A percentile compares a stretch with the other conserved stretches of the same genome.
Conservation (phyloP, 345 rosid species). For the Linum usitatissimum region DNA sequence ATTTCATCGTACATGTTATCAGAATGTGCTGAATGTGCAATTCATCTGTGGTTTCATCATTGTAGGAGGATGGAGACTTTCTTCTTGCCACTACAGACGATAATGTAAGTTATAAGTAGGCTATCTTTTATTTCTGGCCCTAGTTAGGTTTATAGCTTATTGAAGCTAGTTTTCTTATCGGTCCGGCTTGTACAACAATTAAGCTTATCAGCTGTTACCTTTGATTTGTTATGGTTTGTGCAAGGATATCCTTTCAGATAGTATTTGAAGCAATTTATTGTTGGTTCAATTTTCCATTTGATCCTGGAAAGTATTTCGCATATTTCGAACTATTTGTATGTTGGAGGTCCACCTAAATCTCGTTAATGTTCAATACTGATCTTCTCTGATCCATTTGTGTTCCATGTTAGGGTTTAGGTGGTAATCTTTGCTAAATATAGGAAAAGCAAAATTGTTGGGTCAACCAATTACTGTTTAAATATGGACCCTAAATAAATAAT, state of each 20-base stretch:
- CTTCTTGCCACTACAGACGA: slow-evolving; percentile 61
- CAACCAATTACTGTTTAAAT: not conserved
- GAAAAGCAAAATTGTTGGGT: not conserved
- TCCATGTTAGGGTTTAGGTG: not conserved
- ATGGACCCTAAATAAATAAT: not conserved
- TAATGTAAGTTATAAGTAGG: slow-evolving; percentile 40
- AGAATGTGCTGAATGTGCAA: too few relatives aligned
- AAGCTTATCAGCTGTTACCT: not conserved
- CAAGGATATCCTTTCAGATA: not conserved
- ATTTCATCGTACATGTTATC: too few relatives aligned
- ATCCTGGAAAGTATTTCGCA: not conserved
- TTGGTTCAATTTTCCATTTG: not conserved
- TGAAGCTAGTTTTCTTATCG: not conserved
- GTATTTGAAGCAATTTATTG: not conserved
- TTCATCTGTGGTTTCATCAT: not conserved
- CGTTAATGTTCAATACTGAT: not conserved
- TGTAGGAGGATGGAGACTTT: slow-evolving; percentile 95
- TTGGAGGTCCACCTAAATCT: not conserved
- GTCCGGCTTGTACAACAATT: not conserved
- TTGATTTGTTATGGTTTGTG: not conserved
- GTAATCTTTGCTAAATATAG: not conserved
- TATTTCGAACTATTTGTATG: not conserved
- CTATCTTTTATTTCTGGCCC: slow-evolving; percentile 6
- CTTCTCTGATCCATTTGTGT: not conserved
- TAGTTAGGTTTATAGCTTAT: not conserved